Base-by-base conservation (phyloP, 116 monocot genomes). In the Papilionanthe hybrid region DNA sequence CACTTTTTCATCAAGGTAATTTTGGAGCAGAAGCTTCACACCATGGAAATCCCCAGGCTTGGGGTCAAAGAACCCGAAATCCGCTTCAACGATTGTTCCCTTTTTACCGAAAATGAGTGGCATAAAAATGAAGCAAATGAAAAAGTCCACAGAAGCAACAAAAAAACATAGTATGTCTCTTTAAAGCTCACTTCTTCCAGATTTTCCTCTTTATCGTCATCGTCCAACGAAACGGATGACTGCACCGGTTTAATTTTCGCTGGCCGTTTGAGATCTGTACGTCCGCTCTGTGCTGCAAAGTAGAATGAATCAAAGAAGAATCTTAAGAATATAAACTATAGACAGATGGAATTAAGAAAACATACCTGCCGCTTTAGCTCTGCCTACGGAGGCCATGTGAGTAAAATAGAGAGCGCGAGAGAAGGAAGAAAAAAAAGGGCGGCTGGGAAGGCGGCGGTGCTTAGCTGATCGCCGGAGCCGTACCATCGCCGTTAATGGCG, bases 11-110 rank as follows among this genome's bases (percentile, higher is more conserved):
- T 89, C 86, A 13, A 89, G 82, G 75, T 89, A 89, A 8, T 63
- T 84, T 29, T 84, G 79, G 44, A 89, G 79, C 25, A 89, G 72
- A 19, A 86, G 79, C 80, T 84, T 89, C 42, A 86, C 86, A 13
- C 89, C 84, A 55, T 78, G 66, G 76, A 89, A 89, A 75, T 89
- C 89, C 7, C 43, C 71, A 3, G 82, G 78, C 77, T 89, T 89
- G 42, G 89, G 89, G 65, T 89, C 89, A 43, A 86, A 89, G 78
- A 89, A 89, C 27, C 76, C 89, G 55, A 89, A 89, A 84, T 89
- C 86, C 37, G 82, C 89, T 78, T 86, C 84, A 60, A 89, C 84
- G 45, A 76, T 87, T 49, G 49, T 15, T 28, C 25, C 75, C 75
- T 75, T 75, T 9, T 80, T 79, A 25, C 80, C 22, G 48, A 75